Percentiles rank a stretch among this genome's conserved stretches.
Evolutionary conservation across 257 asterid species (phyloP).

Genomic region (Solanum clarkiae): DNA sequence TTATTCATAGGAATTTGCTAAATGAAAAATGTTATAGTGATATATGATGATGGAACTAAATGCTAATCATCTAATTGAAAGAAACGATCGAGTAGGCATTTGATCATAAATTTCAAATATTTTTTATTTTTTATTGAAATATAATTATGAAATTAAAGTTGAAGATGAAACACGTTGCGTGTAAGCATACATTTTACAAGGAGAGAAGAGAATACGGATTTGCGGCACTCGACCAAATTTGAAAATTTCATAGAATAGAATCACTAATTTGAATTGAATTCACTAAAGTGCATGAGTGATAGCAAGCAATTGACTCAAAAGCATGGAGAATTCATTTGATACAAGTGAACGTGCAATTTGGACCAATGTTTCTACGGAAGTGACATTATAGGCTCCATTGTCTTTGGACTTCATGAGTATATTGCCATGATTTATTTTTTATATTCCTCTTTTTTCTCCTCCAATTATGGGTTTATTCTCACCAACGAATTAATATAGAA

Average conservation of each 20-base stretch:
- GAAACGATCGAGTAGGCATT: no score
- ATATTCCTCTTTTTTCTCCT: not conserved
- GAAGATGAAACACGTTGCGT: no score
- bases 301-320: not conserved
- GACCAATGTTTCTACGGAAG: not conserved
- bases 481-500: not conserved
- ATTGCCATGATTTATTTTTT: not conserved
- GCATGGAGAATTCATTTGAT: not conserved
- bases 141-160: no score
- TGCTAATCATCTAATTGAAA: no score
- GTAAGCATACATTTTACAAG: no score
- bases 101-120: no score
- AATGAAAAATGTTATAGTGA: not conserved
- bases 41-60: not conserved
- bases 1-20: no score
- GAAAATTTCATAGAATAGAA: not conserved
- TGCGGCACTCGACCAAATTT: not conserved
- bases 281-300: not conserved
- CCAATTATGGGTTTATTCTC: not conserved
- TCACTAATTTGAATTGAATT: not conserved
- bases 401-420: not conserved
- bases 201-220: not conserved
- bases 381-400: not conserved
- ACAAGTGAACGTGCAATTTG: slow-evolving; percentile 4
- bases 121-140: no score